Evolutionary conservation across 768 basidiomycete genomes (phyloP), one percentile per base, ranked within the genome.

Genomic region (Ramaria sp.): DNA sequence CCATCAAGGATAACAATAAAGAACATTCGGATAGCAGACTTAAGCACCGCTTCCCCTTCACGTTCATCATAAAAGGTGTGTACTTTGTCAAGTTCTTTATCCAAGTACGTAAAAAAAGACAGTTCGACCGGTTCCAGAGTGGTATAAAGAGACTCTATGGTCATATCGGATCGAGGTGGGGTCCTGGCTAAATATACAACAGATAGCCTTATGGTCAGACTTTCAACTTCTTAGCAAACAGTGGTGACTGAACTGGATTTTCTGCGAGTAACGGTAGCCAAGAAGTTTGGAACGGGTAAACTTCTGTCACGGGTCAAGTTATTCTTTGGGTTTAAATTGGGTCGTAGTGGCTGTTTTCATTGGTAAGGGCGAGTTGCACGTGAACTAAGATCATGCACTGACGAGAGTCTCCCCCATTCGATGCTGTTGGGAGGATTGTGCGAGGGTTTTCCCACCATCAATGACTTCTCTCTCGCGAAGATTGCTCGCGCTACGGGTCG

Each of bases 71-170:
- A 98, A 66, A 99, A 99, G 0, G 71, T 68, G 56, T 88, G 88
- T 12, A 97, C 80, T 66, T 95, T 96, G 20, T 84, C 80, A 2
- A 97, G 71, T 64, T 99, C 84, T 0, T 64, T 64, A 60, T 96
- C 88, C 6, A 97, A 73, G 22, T 80, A 72, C 2, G 78, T 74
- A 57, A 98, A 88, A 70, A 96, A 98, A 5, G 72, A 72, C 28
- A 68, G 63, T 62, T 94, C 85, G 22, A 75, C 68, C 0, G 79
- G 72, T 12, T 81, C 74, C 18, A 93, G 71, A 9, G 73, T 66
- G 4, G 75, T 71, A 16, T 86, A 64, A 24, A 88, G 66, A 20
- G 75, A 8, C 42, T 54, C 50, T 16, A 52, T 16, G 9, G 38
- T 57, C 8, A 47, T 28, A 10, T 70, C 22, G 77, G 13, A 4